A percentile compares a stretch with the other conserved stretches of the same genome.
These are phyloP conservation scores for Meyerozyma sp. DNA, from an alignment of 1,139 yeast species.

Conservation along the genomic window DNA sequence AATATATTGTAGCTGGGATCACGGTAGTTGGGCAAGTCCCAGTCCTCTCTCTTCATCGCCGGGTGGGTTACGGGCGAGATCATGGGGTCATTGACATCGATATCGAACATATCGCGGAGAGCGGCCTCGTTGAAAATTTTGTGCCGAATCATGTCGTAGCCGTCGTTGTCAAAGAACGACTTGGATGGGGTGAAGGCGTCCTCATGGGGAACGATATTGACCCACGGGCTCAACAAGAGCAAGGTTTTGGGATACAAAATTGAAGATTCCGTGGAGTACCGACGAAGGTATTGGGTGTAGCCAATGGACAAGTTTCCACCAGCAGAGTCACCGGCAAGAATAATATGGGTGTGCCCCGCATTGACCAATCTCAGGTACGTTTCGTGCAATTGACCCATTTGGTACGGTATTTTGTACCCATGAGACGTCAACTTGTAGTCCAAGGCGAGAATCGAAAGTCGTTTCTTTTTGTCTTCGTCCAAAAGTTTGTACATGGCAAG, in stretches of 20 bases:
- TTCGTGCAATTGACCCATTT: constrained; percentile 27
- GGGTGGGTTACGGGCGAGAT: constrained; percentile 16
- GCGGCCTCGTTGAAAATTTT: constrained; percentile 5
- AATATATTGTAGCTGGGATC: constrained; percentile 23
- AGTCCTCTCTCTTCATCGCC: constrained; percentile 17
- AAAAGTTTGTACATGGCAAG: constrained; percentile 26
- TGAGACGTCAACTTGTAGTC: constrained; percentile 34
- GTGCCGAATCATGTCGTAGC: constrained; percentile 26
- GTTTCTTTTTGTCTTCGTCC: constrained; percentile 19
- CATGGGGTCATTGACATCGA: constrained; percentile 11
- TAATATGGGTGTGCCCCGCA: constrained; percentile 26
- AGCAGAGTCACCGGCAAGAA: constrained; percentile 38
- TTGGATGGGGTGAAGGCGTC: constrained; percentile 19
- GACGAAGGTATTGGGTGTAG: constrained; percentile 23
- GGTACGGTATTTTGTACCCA: constrained; percentile 31
- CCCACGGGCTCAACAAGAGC: constrained; percentile 39
- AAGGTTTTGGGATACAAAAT: constrained; percentile 26
- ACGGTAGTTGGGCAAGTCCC: constrained; percentile 32
- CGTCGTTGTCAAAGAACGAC: constrained; percentile 30
- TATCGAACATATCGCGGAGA: constrained; percentile 8
- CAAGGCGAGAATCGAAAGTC: constrained; percentile 27
- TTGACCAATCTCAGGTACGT: constrained; percentile 23
- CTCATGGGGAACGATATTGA: constrained; percentile 14
- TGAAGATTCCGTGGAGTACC: constrained; percentile 3
- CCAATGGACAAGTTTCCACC: constrained; percentile 34